Percentiles rank a stretch among this genome's conserved stretches.
Conservation (phyloP, 768 basidiomycete genomes). For the Imleria badia region DNA sequence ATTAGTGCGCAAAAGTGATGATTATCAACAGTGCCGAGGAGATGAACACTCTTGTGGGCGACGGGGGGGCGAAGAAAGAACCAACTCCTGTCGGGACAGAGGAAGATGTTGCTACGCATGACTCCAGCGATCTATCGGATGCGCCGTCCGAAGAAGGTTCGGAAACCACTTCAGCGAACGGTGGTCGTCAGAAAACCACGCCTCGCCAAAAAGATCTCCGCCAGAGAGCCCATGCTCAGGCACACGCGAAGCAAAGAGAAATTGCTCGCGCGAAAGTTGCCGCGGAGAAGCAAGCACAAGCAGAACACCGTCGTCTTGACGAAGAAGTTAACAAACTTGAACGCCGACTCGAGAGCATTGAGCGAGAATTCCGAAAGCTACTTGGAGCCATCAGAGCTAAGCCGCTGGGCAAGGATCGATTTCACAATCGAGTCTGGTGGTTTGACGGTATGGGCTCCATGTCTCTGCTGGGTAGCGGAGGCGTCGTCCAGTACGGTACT, state of each 20-base stretch:
- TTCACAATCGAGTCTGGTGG: slow-evolving; percentile 98
- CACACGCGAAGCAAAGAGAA: slow-evolving; percentile 78
- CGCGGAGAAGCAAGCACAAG: slow-evolving; percentile 75
- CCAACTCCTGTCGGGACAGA: slow-evolving; percentile 40
- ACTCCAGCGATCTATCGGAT: slow-evolving; percentile 75
- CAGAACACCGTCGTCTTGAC: slow-evolving; percentile 80
- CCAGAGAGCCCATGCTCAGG: slow-evolving; percentile 51
- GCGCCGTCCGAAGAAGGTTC: slow-evolving; percentile 60
- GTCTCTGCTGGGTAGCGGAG: slow-evolving; percentile 74
- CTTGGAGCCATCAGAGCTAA: slow-evolving; percentile 83
- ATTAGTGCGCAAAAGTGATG: slow-evolving; percentile 13
- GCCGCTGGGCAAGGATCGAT: slow-evolving; percentile 88
- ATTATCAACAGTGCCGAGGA: slow-evolving; percentile 58
- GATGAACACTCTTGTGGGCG: slow-evolving; percentile 63
- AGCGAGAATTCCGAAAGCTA: slow-evolving; percentile 91
- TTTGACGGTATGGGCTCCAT: slow-evolving; percentile 93
- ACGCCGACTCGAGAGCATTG: slow-evolving; percentile 79
- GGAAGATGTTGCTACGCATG: slow-evolving; percentile 61
- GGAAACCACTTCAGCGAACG: slow-evolving; percentile 52
- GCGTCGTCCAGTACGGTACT: slow-evolving; percentile 79
- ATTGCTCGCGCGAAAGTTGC: slow-evolving; percentile 75
- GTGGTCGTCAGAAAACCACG: slow-evolving; percentile 42
- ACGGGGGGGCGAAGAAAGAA: slow-evolving; percentile 49
- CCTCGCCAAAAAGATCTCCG: slow-evolving; percentile 52
- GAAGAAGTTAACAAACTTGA: slow-evolving; percentile 87